Evolutionary conservation across 2,329 filamentous ascomycete genomes (phyloP), one percentile per base, ranked within the genome.

Genomic region (Talaromyces sp.): DNA sequence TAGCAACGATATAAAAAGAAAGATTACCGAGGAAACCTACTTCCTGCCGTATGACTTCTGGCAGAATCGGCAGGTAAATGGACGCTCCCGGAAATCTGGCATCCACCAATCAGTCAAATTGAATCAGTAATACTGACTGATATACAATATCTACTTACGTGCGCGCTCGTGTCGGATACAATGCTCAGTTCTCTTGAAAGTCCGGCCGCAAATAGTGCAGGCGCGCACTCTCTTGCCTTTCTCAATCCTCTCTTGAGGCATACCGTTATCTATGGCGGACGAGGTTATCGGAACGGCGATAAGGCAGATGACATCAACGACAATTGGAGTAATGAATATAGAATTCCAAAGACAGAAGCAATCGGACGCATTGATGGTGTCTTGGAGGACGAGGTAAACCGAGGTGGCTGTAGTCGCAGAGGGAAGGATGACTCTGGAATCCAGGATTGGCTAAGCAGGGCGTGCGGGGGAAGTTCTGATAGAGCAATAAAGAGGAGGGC

Each of bases 131-230:
- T 27, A 41, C 43, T 24, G 31, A 31, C 16, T 27, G 14, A n/a
- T 13, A 5, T 14, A 48, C 41, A 39, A 2, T 9, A 52, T 27
- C 24, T 14, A 68, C 70, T 63, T 69, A 72, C 70, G 75, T 11
- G 72, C 73, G 45, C 75, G 67, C 65, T 77, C 73, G 65, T 77
- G 75, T 33, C 75, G 70, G 61, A 73, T 70, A 58, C 74, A 75
- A 67, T 77, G 75, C 65, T 77, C 75, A 35, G 70, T 73, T 43
- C 75, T 69, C 63, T 76, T 76, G 68, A 77, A 77, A 16, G 70
- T 66, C 57, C 71, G 69, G 35, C 69, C 68, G 66, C 75, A 77
- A 60, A 72, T 70, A 33, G 65, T 70, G 65, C 72, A 74, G 16
- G 70, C 68, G 66, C 66, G 66, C 41, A 67, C 54, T 24, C 66